Evolutionary conservation across 2,329 filamentous ascomycete species (phyloP).

Genomic region (Teratosphaeria destructans): DNA sequence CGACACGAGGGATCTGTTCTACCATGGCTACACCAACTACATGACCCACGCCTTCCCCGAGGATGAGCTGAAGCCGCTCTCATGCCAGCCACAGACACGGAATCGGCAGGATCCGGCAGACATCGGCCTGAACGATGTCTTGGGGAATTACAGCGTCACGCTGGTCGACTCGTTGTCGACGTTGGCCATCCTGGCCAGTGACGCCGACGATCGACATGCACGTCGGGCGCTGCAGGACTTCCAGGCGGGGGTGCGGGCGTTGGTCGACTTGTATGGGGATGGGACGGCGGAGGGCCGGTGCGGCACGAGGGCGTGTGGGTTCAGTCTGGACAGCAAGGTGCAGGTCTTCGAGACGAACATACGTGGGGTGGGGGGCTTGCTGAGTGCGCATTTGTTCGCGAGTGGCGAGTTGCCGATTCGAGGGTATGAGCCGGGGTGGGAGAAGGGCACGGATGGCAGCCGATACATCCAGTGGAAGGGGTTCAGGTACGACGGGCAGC

Average conservation of each 20-base stretch:
- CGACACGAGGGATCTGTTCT: slow-evolving; percentile 65
- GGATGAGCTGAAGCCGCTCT: slow-evolving; percentile 82
- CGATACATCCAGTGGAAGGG: slow-evolving; percentile 40
- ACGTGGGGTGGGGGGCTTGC: slow-evolving; percentile 74
- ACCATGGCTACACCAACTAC: slow-evolving; percentile 94
- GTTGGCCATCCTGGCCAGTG: slow-evolving; percentile 73
- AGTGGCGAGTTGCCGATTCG: slow-evolving; percentile 79
- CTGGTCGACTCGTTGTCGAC: slow-evolving; percentile 92
- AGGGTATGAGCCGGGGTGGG: slow-evolving; percentile 52
- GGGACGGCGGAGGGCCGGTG: slow-evolving; percentile 61
- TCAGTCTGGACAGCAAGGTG: slow-evolving; percentile 94
- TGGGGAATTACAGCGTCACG: slow-evolving; percentile 94
- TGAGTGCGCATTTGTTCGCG: slow-evolving; percentile 91
- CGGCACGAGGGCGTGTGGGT: slow-evolving; percentile 66
- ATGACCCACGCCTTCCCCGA: slow-evolving; percentile 90
- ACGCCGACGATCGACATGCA: slow-evolving; percentile 40
- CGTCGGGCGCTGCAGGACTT: slow-evolving; percentile 51
- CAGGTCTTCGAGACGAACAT: slow-evolving; percentile 99
- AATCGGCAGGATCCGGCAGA: slow-evolving; percentile 70
- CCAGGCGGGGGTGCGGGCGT: slow-evolving; percentile 63
- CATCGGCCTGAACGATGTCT: slow-evolving; percentile 83
- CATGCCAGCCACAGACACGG: slow-evolving; percentile 73
- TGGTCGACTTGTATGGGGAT: slow-evolving; percentile 81
- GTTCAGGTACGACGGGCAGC: slow-evolving; percentile 77
- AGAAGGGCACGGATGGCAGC: slow-evolving; percentile 20